A percentile compares a stretch with the other conserved stretches of the same genome.
Conservation (phyloP, 129 eudicot species). For the Ambrosia trifida region DNA sequence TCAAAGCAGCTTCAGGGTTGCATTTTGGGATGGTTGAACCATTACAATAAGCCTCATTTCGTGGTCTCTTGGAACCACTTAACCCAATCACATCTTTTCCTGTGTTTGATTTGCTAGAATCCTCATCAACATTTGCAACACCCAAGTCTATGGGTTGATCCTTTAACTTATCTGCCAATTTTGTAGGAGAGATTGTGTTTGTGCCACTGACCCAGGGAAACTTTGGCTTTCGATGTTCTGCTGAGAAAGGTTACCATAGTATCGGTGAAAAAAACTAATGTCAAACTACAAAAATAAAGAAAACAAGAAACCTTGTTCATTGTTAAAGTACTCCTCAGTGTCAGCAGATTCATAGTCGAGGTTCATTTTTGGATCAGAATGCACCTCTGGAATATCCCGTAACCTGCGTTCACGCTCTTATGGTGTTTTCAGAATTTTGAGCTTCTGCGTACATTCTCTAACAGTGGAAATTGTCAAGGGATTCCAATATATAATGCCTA, state of each 20-base stretch:
- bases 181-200: slow-evolving; percentile 44
- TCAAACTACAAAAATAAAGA: not conserved
- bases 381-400: slow-evolving; percentile 72
- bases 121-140: slow-evolving; percentile 46
- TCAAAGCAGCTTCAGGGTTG: slow-evolving; percentile 41
- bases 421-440: slow-evolving; percentile 74
- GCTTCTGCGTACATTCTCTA: slow-evolving; percentile 76
- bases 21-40: slow-evolving; percentile 29
- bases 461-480: slow-evolving; percentile 75
- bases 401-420: slow-evolving; percentile 90
- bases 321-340: slow-evolving; percentile 42
- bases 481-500: slow-evolving; percentile 22
- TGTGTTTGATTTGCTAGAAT: slow-evolving; percentile 29
- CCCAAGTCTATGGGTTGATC: slow-evolving; percentile 33
- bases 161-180: slow-evolving; percentile 31
- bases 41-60: slow-evolving; percentile 28
- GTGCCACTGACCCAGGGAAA: slow-evolving; percentile 39
- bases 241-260: slow-evolving; percentile 39
- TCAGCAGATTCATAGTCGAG: slow-evolving; percentile 83
- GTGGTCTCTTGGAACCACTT: slow-evolving; percentile 34
- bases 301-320: slow-evolving; percentile 56
- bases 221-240: slow-evolving; percentile 48
- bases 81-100: slow-evolving; percentile 38
- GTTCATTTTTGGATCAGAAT: slow-evolving; percentile 89
- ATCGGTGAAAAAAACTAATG: not conserved